These are phyloP conservation scores for Nelumbo lutea DNA, from an alignment of 164 flowering plant species.

Conservation along the genomic window DNA sequence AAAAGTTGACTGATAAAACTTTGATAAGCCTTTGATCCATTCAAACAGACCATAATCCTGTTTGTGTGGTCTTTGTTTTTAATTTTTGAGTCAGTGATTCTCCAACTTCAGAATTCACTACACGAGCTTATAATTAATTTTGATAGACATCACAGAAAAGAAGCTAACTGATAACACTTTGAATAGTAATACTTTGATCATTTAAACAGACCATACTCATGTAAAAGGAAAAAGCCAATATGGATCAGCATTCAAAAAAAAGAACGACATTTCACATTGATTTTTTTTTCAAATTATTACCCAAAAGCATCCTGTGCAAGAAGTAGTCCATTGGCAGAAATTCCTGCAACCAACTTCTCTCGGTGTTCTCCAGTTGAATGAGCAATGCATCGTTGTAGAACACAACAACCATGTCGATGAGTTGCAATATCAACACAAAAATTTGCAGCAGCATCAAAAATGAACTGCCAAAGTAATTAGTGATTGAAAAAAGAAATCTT, in stretches of 20 bases:
- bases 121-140: not conserved
- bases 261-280: not conserved
- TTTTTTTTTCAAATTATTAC: constrained; percentile 25
- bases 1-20: not conserved
- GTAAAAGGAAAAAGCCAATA: not conserved
- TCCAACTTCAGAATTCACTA: not conserved
- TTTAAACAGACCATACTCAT: not conserved
- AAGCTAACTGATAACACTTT: not conserved
- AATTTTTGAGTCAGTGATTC: too few relatives aligned
- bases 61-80: not conserved
- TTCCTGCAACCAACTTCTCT: constrained; percentile 34
- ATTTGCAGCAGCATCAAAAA: constrained; percentile 40
- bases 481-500: not conserved
- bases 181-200: not conserved
- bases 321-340: constrained; percentile 35
- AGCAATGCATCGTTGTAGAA: constrained; percentile 41
- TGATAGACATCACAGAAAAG: not conserved
- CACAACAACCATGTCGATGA: constrained; percentile 52
- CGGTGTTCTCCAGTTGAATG: constrained; percentile 38
- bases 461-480: constrained; percentile 32
- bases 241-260: not conserved
- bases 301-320: constrained; percentile 57
- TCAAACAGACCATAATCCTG: not conserved
- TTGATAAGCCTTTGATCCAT: not conserved
- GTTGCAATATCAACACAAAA: constrained; percentile 45